Evolutionary conservation across 1,284 basidiomycete genomes (phyloP).

Genomic region (Cutaneotrichosporon cutaneum): DNA sequence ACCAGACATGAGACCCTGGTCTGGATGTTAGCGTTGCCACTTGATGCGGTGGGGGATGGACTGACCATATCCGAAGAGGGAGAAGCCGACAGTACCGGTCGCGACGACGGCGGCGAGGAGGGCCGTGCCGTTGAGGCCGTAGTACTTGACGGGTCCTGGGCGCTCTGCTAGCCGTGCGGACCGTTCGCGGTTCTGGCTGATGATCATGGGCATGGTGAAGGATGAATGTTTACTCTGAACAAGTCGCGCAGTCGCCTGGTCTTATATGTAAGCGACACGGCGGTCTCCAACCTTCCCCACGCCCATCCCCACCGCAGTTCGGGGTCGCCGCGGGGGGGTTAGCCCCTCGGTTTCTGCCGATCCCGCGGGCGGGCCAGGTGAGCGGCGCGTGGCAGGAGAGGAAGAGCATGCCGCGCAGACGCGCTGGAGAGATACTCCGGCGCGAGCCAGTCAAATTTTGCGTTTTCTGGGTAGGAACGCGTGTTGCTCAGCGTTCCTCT

Average conservation of each 20-base stretch:
- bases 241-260: not conserved
- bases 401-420: no score
- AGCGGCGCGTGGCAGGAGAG: no score
- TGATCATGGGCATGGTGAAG: constrained; percentile 11
- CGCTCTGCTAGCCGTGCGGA: not conserved
- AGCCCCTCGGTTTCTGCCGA: not conserved
- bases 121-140: constrained; percentile 40
- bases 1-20: constrained; percentile 39
- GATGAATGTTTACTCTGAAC: not conserved
- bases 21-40: constrained; percentile 11
- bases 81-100: constrained; percentile 45
- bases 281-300: not conserved
- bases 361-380: no score
- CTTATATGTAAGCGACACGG: not conserved
- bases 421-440: no score
- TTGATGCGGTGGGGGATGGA: constrained; percentile 10
- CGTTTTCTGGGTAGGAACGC: no score
- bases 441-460: no score
- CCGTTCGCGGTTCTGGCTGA: constrained; percentile 20
- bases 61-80: constrained; percentile 49
- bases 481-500: no score
- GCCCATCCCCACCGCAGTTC: constrained; percentile 2
- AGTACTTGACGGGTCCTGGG: constrained; percentile 37
- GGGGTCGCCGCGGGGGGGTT: not conserved
- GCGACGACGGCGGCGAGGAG: constrained; percentile 45